A percentile compares a stretch with the other conserved stretches of the same genome.
These are phyloP conservation scores for Andalucia godoyi DNA, from an alignment of 78 protist genomes.

Conservation along the genomic window DNA sequence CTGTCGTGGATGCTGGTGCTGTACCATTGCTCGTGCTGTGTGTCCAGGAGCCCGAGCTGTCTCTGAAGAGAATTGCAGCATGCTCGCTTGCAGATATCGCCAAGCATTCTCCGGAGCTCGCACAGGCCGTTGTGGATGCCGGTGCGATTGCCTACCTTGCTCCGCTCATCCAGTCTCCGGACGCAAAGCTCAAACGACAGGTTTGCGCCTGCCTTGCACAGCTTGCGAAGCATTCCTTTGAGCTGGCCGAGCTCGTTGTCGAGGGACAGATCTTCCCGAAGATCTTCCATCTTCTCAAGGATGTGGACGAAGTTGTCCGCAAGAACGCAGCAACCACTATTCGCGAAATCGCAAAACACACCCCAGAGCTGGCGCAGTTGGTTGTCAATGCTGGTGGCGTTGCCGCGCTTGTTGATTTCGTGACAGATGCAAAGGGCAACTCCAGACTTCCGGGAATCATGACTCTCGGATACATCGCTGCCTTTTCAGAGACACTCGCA, in stretches of 20 bases:
- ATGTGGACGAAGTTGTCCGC: slow-evolving; percentile 58
- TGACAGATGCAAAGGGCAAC: slow-evolving; percentile 49
- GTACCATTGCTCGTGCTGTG: slow-evolving; percentile 71
- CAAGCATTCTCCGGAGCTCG: slow-evolving; percentile 82
- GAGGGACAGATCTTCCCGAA: slow-evolving; percentile 78
- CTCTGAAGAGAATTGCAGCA: slow-evolving; percentile 73
- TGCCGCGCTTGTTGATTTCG: slow-evolving; percentile 73
- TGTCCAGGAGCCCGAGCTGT: slow-evolving; percentile 86
- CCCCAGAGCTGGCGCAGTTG: slow-evolving; percentile 72
- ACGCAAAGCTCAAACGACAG: slow-evolving; percentile 76
- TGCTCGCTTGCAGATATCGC: slow-evolving; percentile 65
- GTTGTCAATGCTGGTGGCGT: slow-evolving; percentile 76
- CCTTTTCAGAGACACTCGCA: slow-evolving; percentile 74
- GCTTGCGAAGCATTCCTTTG: slow-evolving; percentile 81
- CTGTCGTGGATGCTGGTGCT: slow-evolving; percentile 80
- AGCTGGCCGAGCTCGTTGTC: slow-evolving; percentile 79
- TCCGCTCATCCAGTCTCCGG: slow-evolving; percentile 40
- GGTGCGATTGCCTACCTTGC: slow-evolving; percentile 75
- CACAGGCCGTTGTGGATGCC: slow-evolving; percentile 69
- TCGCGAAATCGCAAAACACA: slow-evolving; percentile 78
- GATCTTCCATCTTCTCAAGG: slow-evolving; percentile 64
- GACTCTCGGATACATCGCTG: slow-evolving; percentile 80
- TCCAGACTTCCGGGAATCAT: slow-evolving; percentile 76
- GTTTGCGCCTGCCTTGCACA: slow-evolving; percentile 63
- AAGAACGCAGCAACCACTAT: slow-evolving; percentile 76